These are phyloP conservation scores for Platanthera guangdongensis DNA, from an alignment of 106 monocot species.

Conservation along the genomic window DNA sequence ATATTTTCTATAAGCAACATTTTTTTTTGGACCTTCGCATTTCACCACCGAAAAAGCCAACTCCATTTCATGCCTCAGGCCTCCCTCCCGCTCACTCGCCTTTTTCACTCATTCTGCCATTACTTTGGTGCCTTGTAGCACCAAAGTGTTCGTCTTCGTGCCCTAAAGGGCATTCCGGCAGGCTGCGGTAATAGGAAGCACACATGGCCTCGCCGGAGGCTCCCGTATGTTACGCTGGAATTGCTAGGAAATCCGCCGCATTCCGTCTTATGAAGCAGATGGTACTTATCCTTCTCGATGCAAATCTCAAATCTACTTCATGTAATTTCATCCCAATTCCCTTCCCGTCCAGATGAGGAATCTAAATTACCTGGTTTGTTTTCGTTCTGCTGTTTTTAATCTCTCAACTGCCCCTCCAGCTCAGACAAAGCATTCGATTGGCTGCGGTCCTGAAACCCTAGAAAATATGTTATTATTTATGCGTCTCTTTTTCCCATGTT, in stretches of 20 bases:
- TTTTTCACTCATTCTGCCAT: no score
- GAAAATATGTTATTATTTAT: neutral
- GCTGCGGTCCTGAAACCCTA: neutral
- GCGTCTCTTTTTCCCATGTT: neutral
- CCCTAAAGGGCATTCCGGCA: slow-evolving; percentile 2
- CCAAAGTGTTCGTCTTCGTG: no score
- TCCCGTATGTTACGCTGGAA: slow-evolving; percentile 78
- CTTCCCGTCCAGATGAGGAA: neutral
- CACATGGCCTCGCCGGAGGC: slow-evolving; percentile 85
- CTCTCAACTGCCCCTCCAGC: neutral
- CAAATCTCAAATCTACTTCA: neutral
- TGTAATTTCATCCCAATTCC: neutral
- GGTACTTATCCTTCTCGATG: slow-evolving; percentile 25
- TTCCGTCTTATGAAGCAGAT: slow-evolving; percentile 99
- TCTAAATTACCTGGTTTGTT: neutral
- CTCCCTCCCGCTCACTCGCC: no score
- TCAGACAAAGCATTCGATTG: neutral
- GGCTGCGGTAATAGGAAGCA: neutral
- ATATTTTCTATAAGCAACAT: no score
- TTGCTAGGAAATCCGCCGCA: slow-evolving; percentile 78
- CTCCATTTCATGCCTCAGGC: no score
- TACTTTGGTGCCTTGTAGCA: no score
- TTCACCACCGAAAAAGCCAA: no score
- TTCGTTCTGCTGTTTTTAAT: neutral
- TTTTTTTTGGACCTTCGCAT: no score